These are phyloP conservation scores for Gryganskiella cystojenkinii DNA, from an alignment of 192 early-diverging fungal genomes.

Conservation along the genomic window DNA sequence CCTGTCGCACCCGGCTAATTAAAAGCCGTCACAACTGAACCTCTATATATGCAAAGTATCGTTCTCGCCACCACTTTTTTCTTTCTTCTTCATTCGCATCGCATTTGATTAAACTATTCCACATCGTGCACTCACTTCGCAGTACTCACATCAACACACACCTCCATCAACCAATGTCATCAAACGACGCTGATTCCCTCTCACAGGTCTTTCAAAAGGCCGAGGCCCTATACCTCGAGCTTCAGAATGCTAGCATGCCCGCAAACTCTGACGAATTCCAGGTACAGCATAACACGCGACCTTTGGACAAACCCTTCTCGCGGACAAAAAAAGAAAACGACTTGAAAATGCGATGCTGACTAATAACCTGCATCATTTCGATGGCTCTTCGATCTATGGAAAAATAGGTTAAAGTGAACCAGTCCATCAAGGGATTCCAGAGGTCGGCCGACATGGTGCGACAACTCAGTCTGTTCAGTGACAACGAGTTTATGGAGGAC, in stretches of 20 bases:
- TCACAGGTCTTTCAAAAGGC: conserved; percentile 44
- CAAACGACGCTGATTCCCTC: conserved; percentile 26
- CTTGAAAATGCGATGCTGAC: background rate
- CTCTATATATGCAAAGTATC: no score
- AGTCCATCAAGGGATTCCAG: conserved; percentile 58
- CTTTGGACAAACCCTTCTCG: background rate
- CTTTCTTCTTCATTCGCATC: background rate
- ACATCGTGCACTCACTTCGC: background rate
- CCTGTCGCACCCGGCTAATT: no score
- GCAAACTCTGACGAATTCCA: conserved; percentile 48
- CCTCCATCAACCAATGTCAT: conserved; percentile 20
- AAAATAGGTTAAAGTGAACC: conserved; percentile 63
- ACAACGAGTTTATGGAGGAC: conserved; percentile 91
- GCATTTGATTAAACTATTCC: no score
- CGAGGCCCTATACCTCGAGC: conserved; percentile 31
- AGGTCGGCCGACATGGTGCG: conserved; percentile 61
- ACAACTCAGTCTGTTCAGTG: conserved; percentile 80
- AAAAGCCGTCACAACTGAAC: no score
- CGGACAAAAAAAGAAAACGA: background rate
- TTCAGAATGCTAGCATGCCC: conserved; percentile 36
- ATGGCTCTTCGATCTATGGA: conserved; percentile 9
- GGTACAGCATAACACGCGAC: conserved; percentile 1
- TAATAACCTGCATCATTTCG: background rate
- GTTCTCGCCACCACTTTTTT: no score
- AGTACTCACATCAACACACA: background rate